Evolutionary conservation across 129 eudicot species (phyloP).

Genomic region (Mikania micrantha): DNA sequence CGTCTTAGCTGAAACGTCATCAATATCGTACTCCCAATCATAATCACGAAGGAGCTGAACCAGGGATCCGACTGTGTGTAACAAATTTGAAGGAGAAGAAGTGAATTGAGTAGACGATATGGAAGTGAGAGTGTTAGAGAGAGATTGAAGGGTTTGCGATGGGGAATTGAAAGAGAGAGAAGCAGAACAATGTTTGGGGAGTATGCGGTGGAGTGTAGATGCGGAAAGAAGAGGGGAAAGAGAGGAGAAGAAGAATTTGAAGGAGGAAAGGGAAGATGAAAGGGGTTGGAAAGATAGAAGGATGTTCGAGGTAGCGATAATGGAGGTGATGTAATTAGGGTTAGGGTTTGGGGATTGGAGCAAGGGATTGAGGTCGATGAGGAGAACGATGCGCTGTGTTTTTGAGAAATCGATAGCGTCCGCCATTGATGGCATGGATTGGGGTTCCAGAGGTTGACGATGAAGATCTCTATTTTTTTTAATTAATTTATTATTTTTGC

Average conservation of each 20-base stretch:
- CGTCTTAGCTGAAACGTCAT: slow-evolving; percentile 25
- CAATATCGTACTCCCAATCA: slow-evolving; percentile 47
- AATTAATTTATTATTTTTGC: too few relatives aligned
- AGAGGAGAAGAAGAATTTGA: slow-evolving; percentile 48
- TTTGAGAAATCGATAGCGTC: slow-evolving; percentile 35
- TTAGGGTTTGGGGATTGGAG: slow-evolving; percentile 35
- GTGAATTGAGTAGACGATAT: slow-evolving; percentile 16
- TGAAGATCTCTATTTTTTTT: slow-evolving; percentile 5
- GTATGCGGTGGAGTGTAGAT: slow-evolving; percentile 37
- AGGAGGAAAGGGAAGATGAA: slow-evolving; percentile 43
- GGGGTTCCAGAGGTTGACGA: background rate
- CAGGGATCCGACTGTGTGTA: slow-evolving; percentile 38
- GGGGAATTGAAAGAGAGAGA: slow-evolving; percentile 48
- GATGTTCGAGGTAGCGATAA: slow-evolving; percentile 30
- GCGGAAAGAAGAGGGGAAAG: slow-evolving; percentile 67
- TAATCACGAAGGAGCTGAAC: slow-evolving; percentile 58
- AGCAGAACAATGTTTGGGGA: slow-evolving; percentile 23
- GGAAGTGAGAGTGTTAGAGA: slow-evolving; percentile 33
- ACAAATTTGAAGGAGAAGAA: slow-evolving; percentile 14
- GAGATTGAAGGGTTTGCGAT: slow-evolving; percentile 34
- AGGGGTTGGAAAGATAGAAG: slow-evolving; percentile 36
- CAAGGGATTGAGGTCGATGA: slow-evolving; percentile 66
- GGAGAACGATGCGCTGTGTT: slow-evolving; percentile 59
- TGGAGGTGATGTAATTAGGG: slow-evolving; percentile 33
- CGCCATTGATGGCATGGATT: slow-evolving; percentile 26